A percentile compares a stretch with the other conserved stretches of the same genome.
Conservation (phyloP, 495 filamentous ascomycete species). For the Daldinia decipiens region DNA sequence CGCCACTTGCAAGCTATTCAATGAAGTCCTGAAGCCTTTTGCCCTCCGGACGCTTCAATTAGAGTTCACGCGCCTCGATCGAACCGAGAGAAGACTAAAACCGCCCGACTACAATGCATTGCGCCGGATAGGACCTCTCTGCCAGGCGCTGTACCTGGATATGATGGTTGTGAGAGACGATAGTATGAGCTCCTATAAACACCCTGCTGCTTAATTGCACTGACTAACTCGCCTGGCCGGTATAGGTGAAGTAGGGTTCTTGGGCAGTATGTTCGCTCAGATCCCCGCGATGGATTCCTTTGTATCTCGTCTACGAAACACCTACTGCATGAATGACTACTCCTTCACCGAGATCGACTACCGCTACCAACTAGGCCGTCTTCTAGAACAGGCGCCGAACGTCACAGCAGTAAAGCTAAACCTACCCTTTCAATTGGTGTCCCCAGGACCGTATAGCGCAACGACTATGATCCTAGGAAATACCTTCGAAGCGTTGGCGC, state of each 20-base stretch:
- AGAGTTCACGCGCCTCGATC: conserved; percentile 45
- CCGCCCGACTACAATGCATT: conserved; percentile 30
- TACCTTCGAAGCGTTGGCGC: conserved; percentile 39
- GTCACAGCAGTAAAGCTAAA: conserved; percentile 33
- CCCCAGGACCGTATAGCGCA: conserved; percentile 25
- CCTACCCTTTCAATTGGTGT: conserved; percentile 43
- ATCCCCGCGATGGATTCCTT: conserved; percentile 32
- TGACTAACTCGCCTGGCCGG: conserved; percentile 5
- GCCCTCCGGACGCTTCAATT: conserved; percentile 39
- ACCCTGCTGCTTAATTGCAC: background rate
- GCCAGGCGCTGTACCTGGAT: conserved; percentile 42
- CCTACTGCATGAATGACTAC: conserved; percentile 42
- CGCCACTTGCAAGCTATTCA: conserved; percentile 42
- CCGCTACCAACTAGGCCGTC: conserved; percentile 23
- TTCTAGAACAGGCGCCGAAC: conserved; percentile 37
- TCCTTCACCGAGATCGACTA: conserved; percentile 45
- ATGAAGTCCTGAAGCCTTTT: conserved; percentile 41
- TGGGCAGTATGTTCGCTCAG: conserved; percentile 28
- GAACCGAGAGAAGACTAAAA: conserved; percentile 7
- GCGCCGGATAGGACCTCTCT: conserved; percentile 35
- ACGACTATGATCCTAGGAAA: conserved; percentile 47
- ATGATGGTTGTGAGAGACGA: conserved; percentile 48
- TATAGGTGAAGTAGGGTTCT: conserved; percentile 34
- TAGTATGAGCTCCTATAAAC: conserved; percentile 10
- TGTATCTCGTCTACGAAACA: conserved; percentile 19